Base-by-base conservation (phyloP, 208 protist genomes). In the Leishmania amazonensis region DNA sequence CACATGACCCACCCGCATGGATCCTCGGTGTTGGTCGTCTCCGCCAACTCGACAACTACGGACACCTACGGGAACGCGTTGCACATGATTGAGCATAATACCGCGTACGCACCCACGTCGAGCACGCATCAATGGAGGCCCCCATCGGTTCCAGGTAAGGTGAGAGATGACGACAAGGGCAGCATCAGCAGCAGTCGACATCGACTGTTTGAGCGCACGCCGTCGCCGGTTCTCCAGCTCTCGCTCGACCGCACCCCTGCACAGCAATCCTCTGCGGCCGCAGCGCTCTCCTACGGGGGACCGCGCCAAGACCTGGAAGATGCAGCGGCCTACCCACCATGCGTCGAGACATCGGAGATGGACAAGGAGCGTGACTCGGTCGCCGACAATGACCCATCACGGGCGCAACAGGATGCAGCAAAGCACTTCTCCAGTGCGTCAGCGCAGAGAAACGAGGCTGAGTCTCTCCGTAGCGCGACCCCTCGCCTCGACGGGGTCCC, bases 161-260 rank as follows among this genome's bases (percentile, higher is more conserved):
- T 35, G 19, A 53, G 31, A 19, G 49, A 74, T 35, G 57, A 58
- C 62, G 40, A 54, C 49, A 21, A 58, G 49, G 40, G 31, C 49
- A 21, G 35, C 65, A 73, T 9, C 53, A 45, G 35, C 21, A 13
- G 42, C 49, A 35, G 53, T 11, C 38, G 38, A 31, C 24, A 67
- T 51, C 40, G 13, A 49, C 19, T 8, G 35, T 74, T 79, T 47
- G 58, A 49, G 45, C 76, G 76, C 42, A 70, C 76, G 21, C 6
- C 53, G 51, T 79, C 76, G 38, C 76, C 76, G 21, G 45, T 17
- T n/a, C 76, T 49, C 51, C 81, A 80, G 60, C 81, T 85, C 60
- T 85, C 81, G 51, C 81, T 85, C 57, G 81, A 85, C 13, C 72
- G 62, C 42, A 85, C 77, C 4, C 81, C 81, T 3, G 62, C 38